These are phyloP conservation scores for Xylaria sp. DNA, from an alignment of 2,329 filamentous ascomycete genomes.

Conservation along the genomic window DNA sequence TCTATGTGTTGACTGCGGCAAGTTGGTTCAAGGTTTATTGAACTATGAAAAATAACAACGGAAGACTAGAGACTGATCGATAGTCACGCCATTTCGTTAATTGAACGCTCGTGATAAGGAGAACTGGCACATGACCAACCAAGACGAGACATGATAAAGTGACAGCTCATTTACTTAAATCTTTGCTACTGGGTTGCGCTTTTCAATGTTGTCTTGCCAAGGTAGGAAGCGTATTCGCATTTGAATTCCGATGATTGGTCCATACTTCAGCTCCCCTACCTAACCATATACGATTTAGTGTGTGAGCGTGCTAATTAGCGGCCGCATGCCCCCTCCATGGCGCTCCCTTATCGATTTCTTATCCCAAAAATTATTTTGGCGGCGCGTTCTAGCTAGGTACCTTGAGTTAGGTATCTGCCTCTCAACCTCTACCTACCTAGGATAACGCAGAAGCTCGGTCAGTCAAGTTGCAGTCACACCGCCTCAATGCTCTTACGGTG, in stretches of 20 bases:
- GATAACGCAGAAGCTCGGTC: neutral
- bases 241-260: too few relatives aligned
- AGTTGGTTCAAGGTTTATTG: neutral
- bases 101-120: neutral
- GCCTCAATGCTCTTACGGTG: neutral
- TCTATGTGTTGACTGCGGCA: neutral
- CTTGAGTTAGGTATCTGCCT: too few relatives aligned
- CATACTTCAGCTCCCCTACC: neutral
- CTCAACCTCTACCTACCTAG: too few relatives aligned
- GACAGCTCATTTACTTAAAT: neutral
- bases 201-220: too few relatives aligned
- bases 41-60: neutral
- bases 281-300: neutral
- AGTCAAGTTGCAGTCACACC: neutral
- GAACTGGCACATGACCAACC: neutral
- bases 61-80: neutral
- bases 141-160: neutral
- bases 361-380: conserved; percentile 32
- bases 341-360: conserved; percentile 21
- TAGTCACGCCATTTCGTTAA: neutral
- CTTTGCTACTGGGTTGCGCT: too few relatives aligned
- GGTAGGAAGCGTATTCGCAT: too few relatives aligned
- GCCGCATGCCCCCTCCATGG: neutral
- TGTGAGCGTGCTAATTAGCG: neutral
- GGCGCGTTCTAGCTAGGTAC: too few relatives aligned